Evolutionary conservation across 495 filamentous ascomycete genomes (phyloP), one percentile per base, ranked within the genome.

Genomic region (Platismatia glauca): DNA sequence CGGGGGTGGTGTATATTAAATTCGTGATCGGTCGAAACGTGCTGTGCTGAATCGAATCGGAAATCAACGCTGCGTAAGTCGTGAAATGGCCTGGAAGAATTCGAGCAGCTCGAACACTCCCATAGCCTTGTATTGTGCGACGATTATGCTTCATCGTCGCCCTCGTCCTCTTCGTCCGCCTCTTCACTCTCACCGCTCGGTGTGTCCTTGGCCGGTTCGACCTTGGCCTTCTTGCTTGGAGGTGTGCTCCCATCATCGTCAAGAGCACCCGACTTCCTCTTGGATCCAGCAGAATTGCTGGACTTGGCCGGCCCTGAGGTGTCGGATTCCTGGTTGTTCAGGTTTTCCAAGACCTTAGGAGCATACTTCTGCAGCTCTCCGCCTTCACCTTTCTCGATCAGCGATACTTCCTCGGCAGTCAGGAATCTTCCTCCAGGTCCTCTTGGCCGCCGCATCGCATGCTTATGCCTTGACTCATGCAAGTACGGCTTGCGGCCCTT

Each of bases 381-480:
- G 9, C 67, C 68, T 56, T 74, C 71, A 34, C 73, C 72, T 63
- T 79, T 83, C 68, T 97, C 94, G 77, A 97, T 94, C 44, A 88
- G 86, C 9, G 89, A 89, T 24, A 97, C 94, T 71, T 98, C 94
- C 48, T 99, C 94, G n/a, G 94, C 93, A 0, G 94, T 99, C 75
- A 99, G 74, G 80, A 99, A 99, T 38, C 94, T 84, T 41, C 94
- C 94, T 55, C 94, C 94, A n/a, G 94, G 94, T 15, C 94, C 94
- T 71, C 94, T 86, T 29, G 94, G 94, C 66, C 94, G 82, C 43
- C 95, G 84, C 94, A 99, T 99, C 12, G 94, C 94, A 73, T 99
- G 94, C 69, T 99, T 99, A 71, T 99, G 94, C 67, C 94, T 82
- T n/a, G 94, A 97, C 71, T 99, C 94, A 76, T 99, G 94, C 41